phyloP scores from a whole-genome alignment of 345 rosid genomes.

The Rhodamnia rubescens region DNA sequence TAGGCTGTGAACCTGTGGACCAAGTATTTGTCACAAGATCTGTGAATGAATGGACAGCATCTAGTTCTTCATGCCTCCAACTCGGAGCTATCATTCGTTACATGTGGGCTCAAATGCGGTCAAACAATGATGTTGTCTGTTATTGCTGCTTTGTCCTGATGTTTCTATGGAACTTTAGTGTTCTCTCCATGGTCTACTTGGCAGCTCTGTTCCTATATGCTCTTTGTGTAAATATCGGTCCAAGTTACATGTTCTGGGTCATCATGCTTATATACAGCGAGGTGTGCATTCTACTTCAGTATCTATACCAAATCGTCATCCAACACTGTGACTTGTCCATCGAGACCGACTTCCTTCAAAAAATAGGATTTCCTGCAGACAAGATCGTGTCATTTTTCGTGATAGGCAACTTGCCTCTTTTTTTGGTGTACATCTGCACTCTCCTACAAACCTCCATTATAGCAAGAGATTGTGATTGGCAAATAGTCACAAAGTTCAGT shows the following conservation, averaged over 20 bases:
- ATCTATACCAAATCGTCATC: conserved; percentile 32
- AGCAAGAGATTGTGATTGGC: conserved; percentile 19
- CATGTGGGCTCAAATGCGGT: conserved; percentile 30
- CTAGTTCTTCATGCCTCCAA: conserved; percentile 9
- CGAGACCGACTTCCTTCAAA: conserved; percentile 11
- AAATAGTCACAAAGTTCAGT: not conserved
- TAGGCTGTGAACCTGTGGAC: conserved; percentile 7
- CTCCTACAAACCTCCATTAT: conserved; percentile 27
- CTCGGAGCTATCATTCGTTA: conserved; percentile 17
- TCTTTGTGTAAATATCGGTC: conserved; percentile 25
- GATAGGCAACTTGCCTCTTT: conserved; percentile 23
- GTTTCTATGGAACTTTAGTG: conserved; percentile 34
- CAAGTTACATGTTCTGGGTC: conserved; percentile 29
- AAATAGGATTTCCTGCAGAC: conserved; percentile 29
- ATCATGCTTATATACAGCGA: conserved; percentile 32
- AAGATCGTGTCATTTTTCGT: conserved; percentile 25
- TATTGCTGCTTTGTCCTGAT: conserved; percentile 32
- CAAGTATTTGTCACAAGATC: conserved; percentile 9
- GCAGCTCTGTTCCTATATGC: conserved; percentile 30
- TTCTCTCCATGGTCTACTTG: conserved; percentile 31
- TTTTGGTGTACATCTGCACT: conserved; percentile 27
- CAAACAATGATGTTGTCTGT: conserved; percentile 31
- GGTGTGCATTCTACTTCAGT: conserved; percentile 20
- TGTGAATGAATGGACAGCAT: conserved; percentile 3
- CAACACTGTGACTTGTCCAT: conserved; percentile 20